Base-by-base conservation (phyloP, 2,329 filamentous ascomycete species). In the Xylaria sp. region DNA sequence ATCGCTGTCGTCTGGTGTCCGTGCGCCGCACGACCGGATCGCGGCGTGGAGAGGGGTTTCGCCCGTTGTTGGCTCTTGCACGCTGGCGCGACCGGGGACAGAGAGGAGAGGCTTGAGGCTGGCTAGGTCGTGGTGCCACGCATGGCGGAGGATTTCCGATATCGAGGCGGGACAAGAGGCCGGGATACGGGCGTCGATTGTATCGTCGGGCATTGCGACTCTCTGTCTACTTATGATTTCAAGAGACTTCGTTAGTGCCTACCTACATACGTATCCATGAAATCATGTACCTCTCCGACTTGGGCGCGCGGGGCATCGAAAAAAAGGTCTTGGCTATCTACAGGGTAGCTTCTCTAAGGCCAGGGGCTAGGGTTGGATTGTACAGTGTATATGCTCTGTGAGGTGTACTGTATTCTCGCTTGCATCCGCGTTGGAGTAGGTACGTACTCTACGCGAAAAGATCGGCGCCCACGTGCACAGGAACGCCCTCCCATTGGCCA, bases 21-120 rank as follows among this genome's bases (percentile, higher is more conserved):
- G 68, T 1, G 79, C 77, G 2, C 85, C 88, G 74, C 90, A 92
- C 3, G 90, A 86, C n/a, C 93, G 91, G 76, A 98, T 92, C 44
- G 94, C 93, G 25, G 94, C 92, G 80, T 98, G 96, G 15, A 98
- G 85, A 10, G 95, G 94, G 9, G 94, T 94, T 79, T 91, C 93
- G 67, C 93, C 92, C 0, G 94, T 97, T 67, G 90, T 89, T 5
- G 91, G 87, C 76, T 98, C 95, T 79, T 95, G 93, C 4, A 91
- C 89, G 77, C 91, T 94, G 83, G 92, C 81, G 81, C 81, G 82
- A 63, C 83, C 90, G 55, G 85, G 88, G 3, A 81, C 85, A 73
- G 86, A 84, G 68, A 96, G 86, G 7, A 97, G 86, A 63, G 86
- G 85, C 77, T 90, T 90, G 47, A 97, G 86, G 56, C 86, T 84